Evolutionary conservation across 1,284 basidiomycete genomes (phyloP).

Genomic region (Schizophyllum amplum): DNA sequence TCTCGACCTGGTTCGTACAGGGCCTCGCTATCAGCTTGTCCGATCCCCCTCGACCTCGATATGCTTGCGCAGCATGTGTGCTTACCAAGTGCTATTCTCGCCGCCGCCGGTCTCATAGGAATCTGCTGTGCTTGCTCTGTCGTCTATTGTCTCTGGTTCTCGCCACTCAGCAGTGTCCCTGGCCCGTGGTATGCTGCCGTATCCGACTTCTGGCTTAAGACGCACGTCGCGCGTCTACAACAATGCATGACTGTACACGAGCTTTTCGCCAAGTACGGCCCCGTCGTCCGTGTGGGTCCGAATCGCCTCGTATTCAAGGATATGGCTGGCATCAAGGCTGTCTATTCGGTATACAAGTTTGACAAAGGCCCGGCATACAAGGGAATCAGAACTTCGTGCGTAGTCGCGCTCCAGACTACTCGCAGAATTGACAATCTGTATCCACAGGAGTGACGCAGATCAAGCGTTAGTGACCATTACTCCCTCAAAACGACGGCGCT

Average conservation of each 20-base stretch:
- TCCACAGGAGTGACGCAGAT: constrained; percentile 60
- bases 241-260: constrained; percentile 58
- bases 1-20: too few relatives aligned
- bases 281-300: constrained; percentile 65
- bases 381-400: constrained; percentile 54
- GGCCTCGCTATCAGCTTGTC: too few relatives aligned
- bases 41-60: too few relatives aligned
- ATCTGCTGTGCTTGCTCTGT: not conserved
- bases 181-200: constrained; percentile 61
- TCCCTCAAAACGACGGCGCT: constrained; percentile 26
- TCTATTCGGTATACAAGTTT: constrained; percentile 64
- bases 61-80: too few relatives aligned
- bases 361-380: constrained; percentile 69
- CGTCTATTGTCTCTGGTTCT: constrained; percentile 30
- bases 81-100: not conserved
- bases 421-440: constrained; percentile 1
- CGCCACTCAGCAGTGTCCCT: constrained; percentile 60
- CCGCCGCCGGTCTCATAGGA: not conserved
- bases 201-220: constrained; percentile 61
- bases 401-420: constrained; percentile 1
- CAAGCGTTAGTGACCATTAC: constrained; percentile 48
- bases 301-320: constrained; percentile 70
- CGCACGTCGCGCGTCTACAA: constrained; percentile 58
- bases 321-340: constrained; percentile 47
- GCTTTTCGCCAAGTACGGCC: constrained; percentile 61